Evolutionary conservation across 495 filamentous ascomycete genomes (phyloP), one percentile per base, ranked within the genome.

Genomic region (Xylaria intraflava): DNA sequence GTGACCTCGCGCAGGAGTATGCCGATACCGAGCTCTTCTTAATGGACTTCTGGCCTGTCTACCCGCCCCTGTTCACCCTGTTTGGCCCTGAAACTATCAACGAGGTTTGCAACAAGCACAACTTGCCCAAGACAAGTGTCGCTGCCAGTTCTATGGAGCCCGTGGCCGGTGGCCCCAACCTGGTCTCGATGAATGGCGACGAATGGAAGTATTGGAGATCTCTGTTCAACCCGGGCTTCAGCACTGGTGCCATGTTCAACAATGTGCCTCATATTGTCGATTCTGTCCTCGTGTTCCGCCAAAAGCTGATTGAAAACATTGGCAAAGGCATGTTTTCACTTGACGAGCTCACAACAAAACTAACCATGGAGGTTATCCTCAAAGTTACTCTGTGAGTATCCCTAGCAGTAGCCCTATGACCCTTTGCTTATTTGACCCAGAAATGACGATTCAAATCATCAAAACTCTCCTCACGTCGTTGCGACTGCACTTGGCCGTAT

Each of bases 211-310:
- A 53, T 16, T 73, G 67, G 70, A 47, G 72, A 4, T 23, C 30
- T 27, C 45, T 68, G 0, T 76, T 76, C 62, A 78, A 70, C 55
- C 70, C 72, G 0, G 75, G 72, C 2, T 78, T 79, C 57, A 52
- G 47, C n/a, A 46, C 55, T 6, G 60, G 57, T 12, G 58, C 74
- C 54, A 53, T 78, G 6, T 59, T 69, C 39, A 59, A 46, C 2
- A 14, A 29, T n/a, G 27, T 17, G 26, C 17, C 44, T 19, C 22
- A 26, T 30, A 22, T 46, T 20, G 27, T 27, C 7, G 44, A 46
- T 19, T 14, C 12, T 3, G 44, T 19, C n/a, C 11, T n/a, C 3
- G 17, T 46, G 8, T 46, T 31, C 10, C 12, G 26, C 8, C n/a
- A 26, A 16, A 19, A 17, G 16, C n/a, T 46, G n/a, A 14, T 14